Evolutionary conservation across 139 green algal genomes (phyloP).

Genomic region (Tetraselmis chui): DNA sequence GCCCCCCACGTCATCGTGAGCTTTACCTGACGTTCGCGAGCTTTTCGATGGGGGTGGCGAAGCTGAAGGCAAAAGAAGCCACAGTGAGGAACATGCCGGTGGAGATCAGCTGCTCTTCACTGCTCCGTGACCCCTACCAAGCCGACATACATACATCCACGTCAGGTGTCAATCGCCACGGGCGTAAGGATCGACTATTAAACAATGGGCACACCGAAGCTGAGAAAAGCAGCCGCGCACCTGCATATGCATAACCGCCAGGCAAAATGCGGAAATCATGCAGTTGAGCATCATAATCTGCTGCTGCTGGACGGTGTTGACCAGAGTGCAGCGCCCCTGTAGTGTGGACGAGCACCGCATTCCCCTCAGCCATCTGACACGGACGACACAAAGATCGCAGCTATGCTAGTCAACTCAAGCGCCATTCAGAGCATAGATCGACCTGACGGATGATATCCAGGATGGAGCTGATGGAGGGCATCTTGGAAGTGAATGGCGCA

Average conservation of each 20-base stretch:
- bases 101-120: slow-evolving; percentile 27
- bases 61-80: slow-evolving; percentile 25
- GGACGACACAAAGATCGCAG: too few relatives aligned
- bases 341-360: too few relatives aligned
- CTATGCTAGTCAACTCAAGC: too few relatives aligned
- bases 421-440: background rate
- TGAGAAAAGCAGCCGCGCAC: background rate
- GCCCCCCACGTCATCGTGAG: too few relatives aligned
- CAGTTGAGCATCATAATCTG: slow-evolving; percentile 28
- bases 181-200: too few relatives aligned
- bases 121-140: slow-evolving; percentile 3
- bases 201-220: too few relatives aligned
- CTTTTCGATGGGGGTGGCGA: slow-evolving; percentile 23
- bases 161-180: too few relatives aligned
- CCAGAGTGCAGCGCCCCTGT: slow-evolving; percentile 41
- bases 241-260: slow-evolving; percentile 28
- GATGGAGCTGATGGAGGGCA: slow-evolving; percentile 28
- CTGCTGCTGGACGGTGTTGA: slow-evolving; percentile 41
- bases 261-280: slow-evolving; percentile 25
- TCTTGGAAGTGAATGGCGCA: slow-evolving; percentile 48
- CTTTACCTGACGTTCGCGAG: slow-evolving; percentile 15
- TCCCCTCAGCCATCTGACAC: too few relatives aligned
- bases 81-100: slow-evolving; percentile 19
- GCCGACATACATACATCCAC: too few relatives aligned
- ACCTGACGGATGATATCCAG: slow-evolving; percentile 40